Evolutionary conservation across 768 basidiomycete species (phyloP), one percentile per base, ranked within the genome.

Genomic region (Solioccasus polychromus): DNA sequence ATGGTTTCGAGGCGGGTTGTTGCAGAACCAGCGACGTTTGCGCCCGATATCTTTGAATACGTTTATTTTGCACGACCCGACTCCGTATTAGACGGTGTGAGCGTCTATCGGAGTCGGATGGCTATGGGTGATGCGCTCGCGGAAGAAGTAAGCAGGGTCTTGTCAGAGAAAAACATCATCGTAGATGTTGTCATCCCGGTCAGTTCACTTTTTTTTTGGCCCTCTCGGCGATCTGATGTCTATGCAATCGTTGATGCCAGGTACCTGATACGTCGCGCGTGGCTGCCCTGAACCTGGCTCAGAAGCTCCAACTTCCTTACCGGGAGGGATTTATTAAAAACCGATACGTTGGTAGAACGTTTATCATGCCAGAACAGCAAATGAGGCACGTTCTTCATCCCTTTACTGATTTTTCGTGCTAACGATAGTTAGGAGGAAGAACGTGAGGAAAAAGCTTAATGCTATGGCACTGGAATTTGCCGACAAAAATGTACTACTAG

Each of bases 291-390:
- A 95, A 99, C 63, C 71, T 96, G 30, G 96, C 96, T 17, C 95
- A 99, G 64, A 86, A 83, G 58, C 74, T 98, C 34, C 63, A 78
- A 7, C 72, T 98, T 25, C 95, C 96, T 4, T 99, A 98, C 67
- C 82, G 96, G 36, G 96, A 99, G 70, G 96, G 96, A 1, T 98
- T 99, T 66, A 82, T 98, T 56, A 99, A 99, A 74, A 99, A 99
- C 66, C 83, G 96, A 26, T 99, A 99, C 68, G 92, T 98, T 25
- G 96, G 94, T 3, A 74, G 96, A 54, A 99, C 96, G 0, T 99
- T 99, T 65, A 98, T 99, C 69, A 99, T 99, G 96, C 95, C 96
- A 8, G 96, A 95, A 19, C 96, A 99, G 63, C 87, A 91, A 66
- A 88, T 92, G 83, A 81, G 93, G 90, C 82, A 59, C 31, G 51